Evolutionary conservation across 805 yeast genomes (phyloP).

Genomic region (Jamesozyma lodderae): DNA sequence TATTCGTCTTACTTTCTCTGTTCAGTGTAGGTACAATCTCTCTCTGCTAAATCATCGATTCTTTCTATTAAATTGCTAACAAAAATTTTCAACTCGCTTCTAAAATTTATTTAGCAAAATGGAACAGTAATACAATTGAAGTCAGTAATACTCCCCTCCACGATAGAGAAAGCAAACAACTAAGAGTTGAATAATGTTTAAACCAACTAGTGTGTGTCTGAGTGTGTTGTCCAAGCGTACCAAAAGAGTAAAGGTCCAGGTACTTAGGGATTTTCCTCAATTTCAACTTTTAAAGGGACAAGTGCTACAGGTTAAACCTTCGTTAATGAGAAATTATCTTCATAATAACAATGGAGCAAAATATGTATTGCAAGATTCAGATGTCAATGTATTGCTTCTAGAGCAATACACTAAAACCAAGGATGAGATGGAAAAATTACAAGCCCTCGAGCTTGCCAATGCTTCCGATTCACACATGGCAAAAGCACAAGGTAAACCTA

Average conservation of each 20-base stretch:
- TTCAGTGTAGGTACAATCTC: no score
- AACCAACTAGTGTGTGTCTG: slow-evolving; percentile 32
- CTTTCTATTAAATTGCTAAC: no score
- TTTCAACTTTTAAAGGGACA: slow-evolving; percentile 60
- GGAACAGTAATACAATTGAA: no score
- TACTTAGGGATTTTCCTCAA: slow-evolving; percentile 56
- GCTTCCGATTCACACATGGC: neutral
- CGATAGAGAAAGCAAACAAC: no score
- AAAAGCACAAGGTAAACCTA: neutral
- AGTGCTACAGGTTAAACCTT: slow-evolving; percentile 65
- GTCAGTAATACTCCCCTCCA: no score
- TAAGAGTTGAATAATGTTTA: slow-evolving; percentile 17
- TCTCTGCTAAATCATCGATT: no score
- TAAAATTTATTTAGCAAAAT: no score
- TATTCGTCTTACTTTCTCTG: no score
- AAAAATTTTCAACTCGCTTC: no score
- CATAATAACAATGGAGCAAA: slow-evolving; percentile 67
- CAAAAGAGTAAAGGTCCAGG: slow-evolving; percentile 59
- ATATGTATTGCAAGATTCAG: slow-evolving; percentile 38
- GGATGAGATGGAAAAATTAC: slow-evolving; percentile 2
- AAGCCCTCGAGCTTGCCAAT: neutral
- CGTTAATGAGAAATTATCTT: slow-evolving; percentile 71
- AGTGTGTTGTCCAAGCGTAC: slow-evolving; percentile 43
- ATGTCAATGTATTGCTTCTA: slow-evolving; percentile 15
- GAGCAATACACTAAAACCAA: slow-evolving; percentile 3